Evolutionary conservation across 768 basidiomycete species (phyloP).

Genomic region (Naganishia antarctica): DNA sequence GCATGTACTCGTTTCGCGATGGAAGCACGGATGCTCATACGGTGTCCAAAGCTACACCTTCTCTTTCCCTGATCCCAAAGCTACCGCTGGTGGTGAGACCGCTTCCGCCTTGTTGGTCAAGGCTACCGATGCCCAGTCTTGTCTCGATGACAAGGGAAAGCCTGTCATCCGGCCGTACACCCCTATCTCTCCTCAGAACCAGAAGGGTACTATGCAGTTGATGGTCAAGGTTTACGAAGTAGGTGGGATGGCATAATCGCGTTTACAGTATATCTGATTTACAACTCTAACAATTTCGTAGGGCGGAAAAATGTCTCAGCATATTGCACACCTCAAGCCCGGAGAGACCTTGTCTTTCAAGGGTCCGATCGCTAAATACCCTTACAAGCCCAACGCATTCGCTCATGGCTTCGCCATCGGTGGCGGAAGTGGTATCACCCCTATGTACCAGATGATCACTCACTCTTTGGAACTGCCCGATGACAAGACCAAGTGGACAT

Average conservation of each 20-base stretch:
- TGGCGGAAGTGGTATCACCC: constrained; percentile 81
- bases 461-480: constrained; percentile 63
- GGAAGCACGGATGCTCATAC: neutral
- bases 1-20: constrained; percentile 35
- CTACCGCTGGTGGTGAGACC: constrained; percentile 40
- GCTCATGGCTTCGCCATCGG: constrained; percentile 84
- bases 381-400: constrained; percentile 61
- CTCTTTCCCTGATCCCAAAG: constrained; percentile 34
- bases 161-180: constrained; percentile 86
- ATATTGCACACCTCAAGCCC: constrained; percentile 71
- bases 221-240: constrained; percentile 68
- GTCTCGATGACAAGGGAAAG: constrained; percentile 73
- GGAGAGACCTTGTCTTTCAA: constrained; percentile 82
- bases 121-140: constrained; percentile 62
- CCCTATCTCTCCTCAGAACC: constrained; percentile 72
- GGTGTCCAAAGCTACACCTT: constrained; percentile 29
- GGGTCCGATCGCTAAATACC: constrained; percentile 82
- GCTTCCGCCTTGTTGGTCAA: constrained; percentile 60
- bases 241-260: constrained; percentile 26
- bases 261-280: neutral
- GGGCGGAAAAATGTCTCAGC: constrained; percentile 72
- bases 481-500: constrained; percentile 92
- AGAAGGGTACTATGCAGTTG: constrained; percentile 69
- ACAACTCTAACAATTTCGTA: constrained; percentile 51
- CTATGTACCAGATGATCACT: constrained; percentile 57